Conservation (phyloP, 352 stramenopile species). For the Phytophthora nicotianae region DNA sequence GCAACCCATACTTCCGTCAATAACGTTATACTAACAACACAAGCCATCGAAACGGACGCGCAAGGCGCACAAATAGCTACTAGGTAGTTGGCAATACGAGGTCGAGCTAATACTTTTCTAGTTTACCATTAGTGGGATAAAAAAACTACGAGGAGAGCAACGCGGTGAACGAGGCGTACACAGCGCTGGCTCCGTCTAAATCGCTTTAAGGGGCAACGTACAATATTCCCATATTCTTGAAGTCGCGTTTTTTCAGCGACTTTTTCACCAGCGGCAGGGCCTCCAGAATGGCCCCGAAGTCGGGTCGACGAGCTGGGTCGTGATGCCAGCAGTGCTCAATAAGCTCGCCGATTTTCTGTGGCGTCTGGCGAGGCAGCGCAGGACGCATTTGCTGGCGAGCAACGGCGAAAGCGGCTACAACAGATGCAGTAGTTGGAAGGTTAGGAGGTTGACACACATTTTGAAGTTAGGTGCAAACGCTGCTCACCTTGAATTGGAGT, state of each 20-base stretch:
- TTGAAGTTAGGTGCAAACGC: slow-evolving; percentile 4
- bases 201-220: slow-evolving; percentile 32
- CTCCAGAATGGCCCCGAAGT: slow-evolving; percentile 81
- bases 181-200: slow-evolving; percentile 22
- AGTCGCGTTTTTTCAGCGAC: slow-evolving; percentile 86
- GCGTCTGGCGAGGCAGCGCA: slow-evolving; percentile 82
- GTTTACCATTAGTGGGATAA: slow-evolving; percentile 34
- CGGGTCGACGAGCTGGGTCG: slow-evolving; percentile 69
- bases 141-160: slow-evolving; percentile 25
- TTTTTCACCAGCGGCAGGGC: slow-evolving; percentile 78
- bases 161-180: background rate
- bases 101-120: slow-evolving; percentile 40
- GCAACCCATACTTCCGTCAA: slow-evolving; percentile 12
- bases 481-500: slow-evolving; percentile 82
- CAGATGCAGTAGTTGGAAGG: background rate
- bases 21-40: background rate
- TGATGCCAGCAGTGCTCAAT: slow-evolving; percentile 89
- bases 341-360: slow-evolving; percentile 79
- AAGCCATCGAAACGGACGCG: background rate
- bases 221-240: slow-evolving; percentile 84
- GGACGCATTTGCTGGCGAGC: slow-evolving; percentile 85
- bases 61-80: background rate
- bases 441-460: background rate
- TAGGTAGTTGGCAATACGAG: slow-evolving; percentile 1
- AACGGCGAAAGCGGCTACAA: slow-evolving; percentile 79